A percentile compares a stretch with the other conserved stretches of the same genome.
Conservation (phyloP, 202 grass and related monocot genomes). For the Digitaria exilis region DNA sequence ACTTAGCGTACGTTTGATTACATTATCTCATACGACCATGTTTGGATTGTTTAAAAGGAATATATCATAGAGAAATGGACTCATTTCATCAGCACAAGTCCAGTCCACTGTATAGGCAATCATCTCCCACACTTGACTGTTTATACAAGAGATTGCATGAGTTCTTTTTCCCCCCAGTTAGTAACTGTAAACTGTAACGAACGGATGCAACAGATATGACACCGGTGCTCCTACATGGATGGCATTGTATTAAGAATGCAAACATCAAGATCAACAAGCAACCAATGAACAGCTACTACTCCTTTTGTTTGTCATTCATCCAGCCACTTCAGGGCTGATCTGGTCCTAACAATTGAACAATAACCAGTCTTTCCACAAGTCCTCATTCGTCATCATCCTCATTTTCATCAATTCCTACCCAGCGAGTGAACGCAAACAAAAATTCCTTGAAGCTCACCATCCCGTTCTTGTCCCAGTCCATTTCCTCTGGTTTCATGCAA, state of each 20-base stretch:
- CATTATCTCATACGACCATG: too few relatives aligned
- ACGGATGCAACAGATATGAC: not conserved
- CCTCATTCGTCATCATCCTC: slow-evolving; percentile 62
- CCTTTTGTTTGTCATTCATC: slow-evolving; percentile 1
- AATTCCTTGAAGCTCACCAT: slow-evolving; percentile 96
- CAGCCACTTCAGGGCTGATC: not conserved
- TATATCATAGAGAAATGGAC: not conserved
- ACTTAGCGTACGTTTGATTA: too few relatives aligned
- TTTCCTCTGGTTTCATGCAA: slow-evolving; percentile 70
- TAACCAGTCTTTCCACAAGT: not conserved
- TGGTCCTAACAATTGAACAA: not conserved
- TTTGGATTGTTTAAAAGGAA: too few relatives aligned
- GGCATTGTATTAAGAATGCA: not conserved
- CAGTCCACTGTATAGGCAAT: not conserved
- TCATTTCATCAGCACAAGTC: not conserved
- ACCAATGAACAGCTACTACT: slow-evolving; percentile 27
- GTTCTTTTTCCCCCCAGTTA: not conserved
- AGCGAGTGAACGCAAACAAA: slow-evolving; percentile 91
- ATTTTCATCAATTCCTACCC: slow-evolving; percentile 85
- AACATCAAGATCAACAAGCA: slow-evolving; percentile 23
- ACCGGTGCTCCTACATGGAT: not conserved
- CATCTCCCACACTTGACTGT: not conserved
- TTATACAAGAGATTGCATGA: not conserved
- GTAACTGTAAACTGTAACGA: too few relatives aligned
- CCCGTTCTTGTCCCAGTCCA: slow-evolving; percentile 99